Base-by-base conservation (phyloP, 805 yeast genomes). In the Clavispora fructus region DNA sequence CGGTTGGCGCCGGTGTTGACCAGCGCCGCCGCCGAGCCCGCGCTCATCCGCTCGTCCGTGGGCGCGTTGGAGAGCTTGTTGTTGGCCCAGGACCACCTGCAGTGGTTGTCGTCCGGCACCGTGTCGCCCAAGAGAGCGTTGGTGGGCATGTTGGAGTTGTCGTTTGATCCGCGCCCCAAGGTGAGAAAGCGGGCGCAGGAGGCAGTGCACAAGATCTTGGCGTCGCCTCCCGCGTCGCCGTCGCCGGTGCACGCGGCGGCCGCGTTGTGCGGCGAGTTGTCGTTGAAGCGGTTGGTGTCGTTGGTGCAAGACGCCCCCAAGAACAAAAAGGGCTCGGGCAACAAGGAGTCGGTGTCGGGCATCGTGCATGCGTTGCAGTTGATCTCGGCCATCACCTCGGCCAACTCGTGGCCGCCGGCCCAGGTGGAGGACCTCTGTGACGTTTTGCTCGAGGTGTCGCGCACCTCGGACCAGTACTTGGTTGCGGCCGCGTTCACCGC, bases 181-280 rank as follows among this genome's bases (percentile, higher is more conserved):
- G 95, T 94, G 11, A 81, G 99, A 64, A 88, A 86, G 77, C 84
- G 97, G 71, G 96, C 98, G 1, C 85, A 83, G 58, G 99, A 94
- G 47, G 87, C 97, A 1, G 75, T 94, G n/a, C 68, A 75, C 41
- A 75, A 72, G 3, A 70, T 94, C 28, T 69, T 94, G 49, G 53
- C 68, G 2, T 77, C 77, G 50, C 84, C 87, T 3, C 95, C 96
- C 10, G 75, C 85, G 0, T 86, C 90, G 10, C 92, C 95, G 8
- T 74, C 83, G 12, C 75, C 83, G 6, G 84, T 80, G 35, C 97
- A 92, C 61, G 84, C 87, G 35, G 95, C 88, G 7, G 74, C 90
- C n/a, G 62, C 71, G 1, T 59, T 80, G 41, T 81, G 89, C 52
- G 87, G 90, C 7, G 88, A 83, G 38, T 73, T 82, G 45, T 79